Conservation (phyloP, 805 yeast species). For the Naumovozyma castellii region DNA sequence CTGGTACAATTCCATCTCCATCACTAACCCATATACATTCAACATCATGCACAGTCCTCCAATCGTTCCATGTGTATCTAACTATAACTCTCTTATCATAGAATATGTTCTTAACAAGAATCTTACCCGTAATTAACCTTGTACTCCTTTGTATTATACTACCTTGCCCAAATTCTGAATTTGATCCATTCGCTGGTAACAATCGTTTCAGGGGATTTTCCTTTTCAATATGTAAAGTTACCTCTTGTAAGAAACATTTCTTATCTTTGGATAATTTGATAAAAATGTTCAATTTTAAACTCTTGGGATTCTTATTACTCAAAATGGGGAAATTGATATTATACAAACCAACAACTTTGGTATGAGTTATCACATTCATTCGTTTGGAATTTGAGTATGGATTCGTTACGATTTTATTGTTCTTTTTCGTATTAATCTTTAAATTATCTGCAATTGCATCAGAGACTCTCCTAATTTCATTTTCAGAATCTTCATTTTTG, state of each 20-base stretch:
- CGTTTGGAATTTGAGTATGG: no score
- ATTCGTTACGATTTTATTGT: no score
- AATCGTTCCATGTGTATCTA: constrained; percentile 67
- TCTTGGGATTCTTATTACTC: constrained; percentile 21
- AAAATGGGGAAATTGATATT: constrained; percentile 23
- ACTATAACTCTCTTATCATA: constrained; percentile 61
- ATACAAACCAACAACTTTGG: constrained; percentile 18
- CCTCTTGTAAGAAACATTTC: constrained; percentile 20
- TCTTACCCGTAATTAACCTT: constrained; percentile 49
- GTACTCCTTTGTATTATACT: not conserved
- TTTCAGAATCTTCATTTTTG: not conserved
- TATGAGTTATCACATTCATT: not conserved
- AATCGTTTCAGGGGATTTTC: constrained; percentile 1
- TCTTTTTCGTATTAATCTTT: not conserved
- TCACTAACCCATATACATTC: constrained; percentile 25
- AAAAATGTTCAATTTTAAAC: constrained; percentile 23
- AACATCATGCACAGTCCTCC: constrained; percentile 50
- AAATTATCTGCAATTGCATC: not conserved
- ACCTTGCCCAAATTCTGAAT: no score
- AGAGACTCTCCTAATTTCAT: not conserved
- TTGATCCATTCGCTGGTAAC: no score
- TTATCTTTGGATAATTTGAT: constrained; percentile 21
- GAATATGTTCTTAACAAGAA: constrained; percentile 69
- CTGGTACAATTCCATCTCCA: constrained; percentile 25
- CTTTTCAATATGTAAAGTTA: constrained; percentile 13